phyloP scores from a whole-genome alignment of 148 eudicot genomes.

The Chenopodium berlandieri region DNA sequence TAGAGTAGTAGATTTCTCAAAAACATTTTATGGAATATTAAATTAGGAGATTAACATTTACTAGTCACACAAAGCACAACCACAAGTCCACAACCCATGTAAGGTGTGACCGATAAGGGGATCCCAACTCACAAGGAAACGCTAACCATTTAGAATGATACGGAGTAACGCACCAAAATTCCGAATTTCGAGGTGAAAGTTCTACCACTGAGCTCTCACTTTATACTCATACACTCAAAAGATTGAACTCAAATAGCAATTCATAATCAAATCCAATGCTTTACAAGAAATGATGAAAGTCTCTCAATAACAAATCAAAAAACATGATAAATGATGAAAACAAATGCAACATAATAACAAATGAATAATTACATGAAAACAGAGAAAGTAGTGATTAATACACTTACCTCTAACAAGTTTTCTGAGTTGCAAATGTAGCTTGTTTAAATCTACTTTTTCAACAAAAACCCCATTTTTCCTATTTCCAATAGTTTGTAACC shows the following conservation, averaged over 20 bases:
- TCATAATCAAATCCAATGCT: background rate
- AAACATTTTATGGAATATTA: too few relatives aligned
- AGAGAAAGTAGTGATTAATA: background rate
- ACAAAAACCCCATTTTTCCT: constrained; percentile 10
- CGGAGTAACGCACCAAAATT: background rate
- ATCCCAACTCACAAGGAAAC: background rate
- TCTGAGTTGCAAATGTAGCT: constrained; percentile 28
- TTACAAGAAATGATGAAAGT: background rate
- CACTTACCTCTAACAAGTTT: constrained; percentile 36
- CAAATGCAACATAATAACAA: background rate
- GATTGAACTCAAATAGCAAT: background rate
- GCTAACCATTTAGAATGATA: background rate
- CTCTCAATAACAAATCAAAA: background rate
- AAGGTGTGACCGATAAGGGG: background rate
- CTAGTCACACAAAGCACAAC: background rate
- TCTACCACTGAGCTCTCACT: background rate
- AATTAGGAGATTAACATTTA: background rate
- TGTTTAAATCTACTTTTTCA: background rate
- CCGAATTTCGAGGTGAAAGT: background rate
- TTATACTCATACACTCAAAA: background rate
- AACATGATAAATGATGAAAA: background rate
- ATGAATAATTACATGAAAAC: background rate
- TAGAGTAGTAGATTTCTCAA: background rate
- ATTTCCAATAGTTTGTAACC: constrained; percentile 3
- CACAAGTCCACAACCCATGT: background rate